Evolutionary conservation across 2,329 filamentous ascomycete species (phyloP), one percentile per base, ranked within the genome.

Genomic region (Ceratocystis lukuohia): DNA sequence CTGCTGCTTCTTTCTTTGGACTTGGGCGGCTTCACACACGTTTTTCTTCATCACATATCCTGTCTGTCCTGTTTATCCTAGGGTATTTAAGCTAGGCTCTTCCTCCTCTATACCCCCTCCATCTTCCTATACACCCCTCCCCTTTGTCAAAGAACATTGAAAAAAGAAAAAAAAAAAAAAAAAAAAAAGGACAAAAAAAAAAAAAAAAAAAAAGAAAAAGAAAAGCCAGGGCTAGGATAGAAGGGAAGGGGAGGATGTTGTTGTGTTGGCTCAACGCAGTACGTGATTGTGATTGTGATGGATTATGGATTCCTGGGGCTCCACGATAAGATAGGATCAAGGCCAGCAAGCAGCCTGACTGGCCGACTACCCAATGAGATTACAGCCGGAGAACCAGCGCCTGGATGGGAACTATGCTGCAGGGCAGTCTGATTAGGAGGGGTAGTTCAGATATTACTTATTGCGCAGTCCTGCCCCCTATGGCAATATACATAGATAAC

Each of bases 11-110:
- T 25, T 59, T 59, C 10, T 59, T 59, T 30, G 30, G 53, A 17
- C 53, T 59, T 61, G 15, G 48, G 41, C 56, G 71, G 68, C 67
- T 69, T 69, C 67, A 69, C 67, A 69, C 68, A 62, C 67, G 66
- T 66, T 70, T 61, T 70, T 68, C 67, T 69, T 33, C 41, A 59
- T 61, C 65, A 62, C 62, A 50, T 65, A n/a, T 61, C 62, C 25
- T 50, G 64, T 41, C 59, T 63, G 33, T 37, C 33, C 33, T 37
- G 10, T 37, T 37, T 12, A 37, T 37, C 8, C 33, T 37, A 37
- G 33, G 33, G 33, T 12, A 53, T 48, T 66, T 20, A 50, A 8
- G 25, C 62, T 57, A 53, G 37, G 41, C 65, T 50, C 63, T 41
- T 15, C 12, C 8, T n/a, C 53, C 44, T 30, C 59, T 45, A 45